These are phyloP conservation scores for Pterocarpus santalinus DNA, from an alignment of 306 rosid species.

Conservation along the genomic window DNA sequence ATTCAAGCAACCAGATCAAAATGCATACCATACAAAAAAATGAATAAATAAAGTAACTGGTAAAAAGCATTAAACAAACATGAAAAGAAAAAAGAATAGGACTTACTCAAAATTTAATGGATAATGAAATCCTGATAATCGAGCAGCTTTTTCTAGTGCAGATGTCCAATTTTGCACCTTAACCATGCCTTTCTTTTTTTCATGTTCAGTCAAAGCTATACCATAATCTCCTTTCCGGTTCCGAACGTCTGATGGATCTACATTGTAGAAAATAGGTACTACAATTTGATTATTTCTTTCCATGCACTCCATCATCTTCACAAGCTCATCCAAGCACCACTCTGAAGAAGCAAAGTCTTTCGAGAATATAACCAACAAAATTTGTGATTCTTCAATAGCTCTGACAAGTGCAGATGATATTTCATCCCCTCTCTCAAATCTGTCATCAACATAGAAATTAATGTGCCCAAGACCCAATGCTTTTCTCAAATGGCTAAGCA, in stretches of 20 bases:
- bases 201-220: neutral
- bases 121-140: neutral
- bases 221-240: neutral
- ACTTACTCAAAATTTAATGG: neutral
- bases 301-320: neutral
- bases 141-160: neutral
- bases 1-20: no score
- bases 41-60: neutral
- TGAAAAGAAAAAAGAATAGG: neutral
- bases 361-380: neutral
- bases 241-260: neutral
- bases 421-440: neutral
- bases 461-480: neutral
- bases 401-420: neutral
- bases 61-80: neutral
- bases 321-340: slow-evolving; percentile 4
- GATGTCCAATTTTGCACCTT: neutral
- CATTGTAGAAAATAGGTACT: neutral
- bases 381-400: neutral
- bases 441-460: neutral
- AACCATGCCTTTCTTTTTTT: neutral
- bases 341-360: slow-evolving; percentile 2
- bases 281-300: neutral
- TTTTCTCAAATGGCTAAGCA: neutral
- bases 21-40: no score